These are phyloP conservation scores for Aureobasidium sp. DNA, from an alignment of 2,329 filamentous ascomycete species.

Conservation along the genomic window DNA sequence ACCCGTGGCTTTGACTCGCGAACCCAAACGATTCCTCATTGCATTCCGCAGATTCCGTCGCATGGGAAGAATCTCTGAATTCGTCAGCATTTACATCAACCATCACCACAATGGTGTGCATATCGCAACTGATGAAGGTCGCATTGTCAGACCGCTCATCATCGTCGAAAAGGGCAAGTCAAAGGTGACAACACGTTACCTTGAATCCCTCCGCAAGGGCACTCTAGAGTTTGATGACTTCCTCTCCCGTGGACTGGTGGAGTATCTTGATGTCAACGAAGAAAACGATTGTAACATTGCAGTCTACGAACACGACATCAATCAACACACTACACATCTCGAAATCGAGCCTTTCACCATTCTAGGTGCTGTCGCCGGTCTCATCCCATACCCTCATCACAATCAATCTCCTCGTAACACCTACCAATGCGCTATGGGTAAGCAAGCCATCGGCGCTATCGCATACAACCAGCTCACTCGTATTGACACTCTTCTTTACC, in stretches of 20 bases:
- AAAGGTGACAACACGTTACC: slow-evolving; percentile 69
- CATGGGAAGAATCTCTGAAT: slow-evolving; percentile 87
- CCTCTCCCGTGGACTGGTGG: slow-evolving; percentile 78
- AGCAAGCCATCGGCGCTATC: slow-evolving; percentile 97
- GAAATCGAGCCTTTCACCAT: slow-evolving; percentile 98
- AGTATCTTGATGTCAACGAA: slow-evolving; percentile 97
- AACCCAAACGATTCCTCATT: slow-evolving; percentile 78
- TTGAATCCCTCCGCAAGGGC: slow-evolving; percentile 74
- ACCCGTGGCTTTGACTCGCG: slow-evolving; percentile 76
- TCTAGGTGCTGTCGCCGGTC: slow-evolving; percentile 85
- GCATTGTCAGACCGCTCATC: slow-evolving; percentile 92
- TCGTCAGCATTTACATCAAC: slow-evolving; percentile 95
- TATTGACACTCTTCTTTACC: slow-evolving; percentile 91
- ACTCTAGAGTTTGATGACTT: slow-evolving; percentile 92
- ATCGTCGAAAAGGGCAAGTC: slow-evolving; percentile 84
- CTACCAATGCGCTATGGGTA: slow-evolving; percentile 98
- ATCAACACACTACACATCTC: slow-evolving; percentile 77
- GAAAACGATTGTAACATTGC: slow-evolving; percentile 95
- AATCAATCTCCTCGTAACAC: slow-evolving; percentile 98
- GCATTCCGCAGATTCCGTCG: slow-evolving; percentile 81
- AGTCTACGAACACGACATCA: slow-evolving; percentile 79
- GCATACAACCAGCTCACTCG: slow-evolving; percentile 97
- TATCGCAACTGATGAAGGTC: slow-evolving; percentile 92
- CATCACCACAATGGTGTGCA: slow-evolving; percentile 86
- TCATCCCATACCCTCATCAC: slow-evolving; percentile 97